Evolutionary conservation across 2,329 filamentous ascomycete genomes (phyloP).

Genomic region (Neonectria neomacrospora): DNA sequence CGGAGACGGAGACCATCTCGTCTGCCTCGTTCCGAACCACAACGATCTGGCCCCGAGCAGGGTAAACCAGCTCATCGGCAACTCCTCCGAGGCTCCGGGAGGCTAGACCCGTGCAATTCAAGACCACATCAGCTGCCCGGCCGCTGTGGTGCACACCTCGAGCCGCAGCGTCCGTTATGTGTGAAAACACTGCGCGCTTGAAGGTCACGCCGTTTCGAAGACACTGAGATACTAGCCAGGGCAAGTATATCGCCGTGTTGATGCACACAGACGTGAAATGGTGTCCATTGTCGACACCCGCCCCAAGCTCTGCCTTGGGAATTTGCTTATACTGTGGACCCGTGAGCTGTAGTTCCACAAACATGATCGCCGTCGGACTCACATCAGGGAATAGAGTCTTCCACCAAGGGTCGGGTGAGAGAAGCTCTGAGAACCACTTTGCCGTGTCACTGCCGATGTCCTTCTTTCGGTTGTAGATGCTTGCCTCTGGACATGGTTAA

Average conservation of each 20-base stretch:
- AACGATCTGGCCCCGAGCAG: slow-evolving; percentile 84
- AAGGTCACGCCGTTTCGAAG: slow-evolving; percentile 76
- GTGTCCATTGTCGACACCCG: slow-evolving; percentile 15
- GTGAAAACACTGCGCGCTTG: slow-evolving; percentile 68
- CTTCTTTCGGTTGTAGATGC: slow-evolving; percentile 24
- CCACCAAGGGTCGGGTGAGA: slow-evolving; percentile 26
- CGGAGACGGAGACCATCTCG: slow-evolving; percentile 74
- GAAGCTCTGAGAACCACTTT: slow-evolving; percentile 25
- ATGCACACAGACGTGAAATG: slow-evolving; percentile 86
- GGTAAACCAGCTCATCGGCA: slow-evolving; percentile 75
- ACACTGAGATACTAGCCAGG: slow-evolving; percentile 85
- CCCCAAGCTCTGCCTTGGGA: slow-evolving; percentile 13
- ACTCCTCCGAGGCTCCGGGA: slow-evolving; percentile 83
- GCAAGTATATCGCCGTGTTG: slow-evolving; percentile 86
- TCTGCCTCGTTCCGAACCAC: slow-evolving; percentile 81
- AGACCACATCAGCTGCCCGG: slow-evolving; percentile 70
- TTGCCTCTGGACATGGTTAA: slow-evolving; percentile 16
- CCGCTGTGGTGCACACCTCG: slow-evolving; percentile 58
- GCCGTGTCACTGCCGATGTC: slow-evolving; percentile 21
- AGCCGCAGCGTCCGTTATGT: slow-evolving; percentile 74
- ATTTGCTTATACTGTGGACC: slow-evolving; percentile 13
- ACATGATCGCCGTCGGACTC: background rate
- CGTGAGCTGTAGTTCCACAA: background rate
- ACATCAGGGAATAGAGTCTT: slow-evolving; percentile 21
- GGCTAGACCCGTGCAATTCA: slow-evolving; percentile 87